phyloP scores from a whole-genome alignment of 2,329 filamentous ascomycete species.

The Alternaria atra region DNA sequence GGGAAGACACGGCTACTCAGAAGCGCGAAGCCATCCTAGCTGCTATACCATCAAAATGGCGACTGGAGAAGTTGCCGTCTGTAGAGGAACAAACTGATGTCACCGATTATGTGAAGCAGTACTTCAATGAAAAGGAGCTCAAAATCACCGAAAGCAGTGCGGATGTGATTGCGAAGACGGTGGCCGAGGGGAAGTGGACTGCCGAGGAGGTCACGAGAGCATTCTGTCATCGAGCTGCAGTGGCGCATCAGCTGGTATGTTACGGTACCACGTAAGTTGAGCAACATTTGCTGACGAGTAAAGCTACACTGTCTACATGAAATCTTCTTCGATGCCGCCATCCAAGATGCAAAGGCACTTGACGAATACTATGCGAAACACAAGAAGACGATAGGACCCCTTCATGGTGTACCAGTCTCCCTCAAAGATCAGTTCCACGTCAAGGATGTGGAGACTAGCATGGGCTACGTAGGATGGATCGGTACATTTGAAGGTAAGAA shows the following conservation, averaged over 20 bases:
- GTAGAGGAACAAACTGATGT: slow-evolving; percentile 60
- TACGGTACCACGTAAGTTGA: background rate
- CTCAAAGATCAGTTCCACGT: slow-evolving; percentile 62
- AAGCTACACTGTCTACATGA: slow-evolving; percentile 55
- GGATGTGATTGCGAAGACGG: slow-evolving; percentile 64
- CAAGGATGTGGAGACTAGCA: slow-evolving; percentile 56
- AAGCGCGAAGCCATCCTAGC: slow-evolving; percentile 65
- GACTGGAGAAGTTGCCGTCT: slow-evolving; percentile 58
- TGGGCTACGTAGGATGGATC: slow-evolving; percentile 73
- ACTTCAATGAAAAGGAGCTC: slow-evolving; percentile 62
- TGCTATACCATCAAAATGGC: slow-evolving; percentile 67
- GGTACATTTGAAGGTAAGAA: slow-evolving; percentile 68
- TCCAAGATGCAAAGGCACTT: slow-evolving; percentile 52
- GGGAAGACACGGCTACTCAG: slow-evolving; percentile 60
- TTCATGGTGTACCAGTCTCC: slow-evolving; percentile 59
- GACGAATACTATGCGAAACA: slow-evolving; percentile 51
- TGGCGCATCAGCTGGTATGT: slow-evolving; percentile 59
- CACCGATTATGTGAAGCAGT: slow-evolving; percentile 64
- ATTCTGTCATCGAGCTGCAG: slow-evolving; percentile 65
- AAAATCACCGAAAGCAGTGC: slow-evolving; percentile 70
- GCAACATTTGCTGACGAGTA: background rate
- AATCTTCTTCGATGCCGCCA: slow-evolving; percentile 59
- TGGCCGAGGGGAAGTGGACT: slow-evolving; percentile 64
- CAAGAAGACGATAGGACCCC: slow-evolving; percentile 51
- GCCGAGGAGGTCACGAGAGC: slow-evolving; percentile 64